Base-by-base conservation (phyloP, 208 protist species). In the Wallacemonas rigidus region DNA sequence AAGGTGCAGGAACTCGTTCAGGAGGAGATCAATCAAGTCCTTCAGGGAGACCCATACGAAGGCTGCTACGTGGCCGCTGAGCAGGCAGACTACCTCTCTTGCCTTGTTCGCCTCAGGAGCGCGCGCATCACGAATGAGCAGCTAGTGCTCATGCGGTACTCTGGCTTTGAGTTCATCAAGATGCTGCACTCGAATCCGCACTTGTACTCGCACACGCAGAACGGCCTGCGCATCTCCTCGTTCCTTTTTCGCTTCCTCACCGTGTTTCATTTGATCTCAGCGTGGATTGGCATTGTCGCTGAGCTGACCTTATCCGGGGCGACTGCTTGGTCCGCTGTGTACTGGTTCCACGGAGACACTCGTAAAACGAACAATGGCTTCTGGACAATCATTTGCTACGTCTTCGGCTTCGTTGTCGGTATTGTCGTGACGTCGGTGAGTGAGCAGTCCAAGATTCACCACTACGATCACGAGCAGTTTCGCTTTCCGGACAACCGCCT, bases 141-240 rank as follows among this genome's bases (percentile, higher is more conserved):
- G 75, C 82, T 90, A 75, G 77, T 80, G 9, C 86, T 92, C 9
- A 80, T 92, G 43, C 83, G 84, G 15, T 84, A 92, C 67, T 91
- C 88, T 11, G 91, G 91, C 2, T 94, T 94, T 79, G 89, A 92
- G 69, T 94, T 91, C 75, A 77, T 86, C 45, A 85, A 88, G 71
- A 81, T 96, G 51, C 74, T 94, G 47, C 74, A 81, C 48, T 89
- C 94, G 55, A 91, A 80, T 62, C 87, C 87, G 8, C 86, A 96
- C 69, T 39, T 96, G 35, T 65, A 65, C 60, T 8, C 60, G 40
- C 15, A 50, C 41, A 40, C 82, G 4, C 80, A 78, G 38, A 76
- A 90, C 53, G 45, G 88, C 17, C 67, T 72, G 50, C 73, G 63
- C 47, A 44, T 83, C 3, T 69, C 77, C 63, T 55, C 61, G 15